Evolutionary conservation across 2,329 filamentous ascomycete species (phyloP).

Genomic region (Aspergillus bombycis): DNA sequence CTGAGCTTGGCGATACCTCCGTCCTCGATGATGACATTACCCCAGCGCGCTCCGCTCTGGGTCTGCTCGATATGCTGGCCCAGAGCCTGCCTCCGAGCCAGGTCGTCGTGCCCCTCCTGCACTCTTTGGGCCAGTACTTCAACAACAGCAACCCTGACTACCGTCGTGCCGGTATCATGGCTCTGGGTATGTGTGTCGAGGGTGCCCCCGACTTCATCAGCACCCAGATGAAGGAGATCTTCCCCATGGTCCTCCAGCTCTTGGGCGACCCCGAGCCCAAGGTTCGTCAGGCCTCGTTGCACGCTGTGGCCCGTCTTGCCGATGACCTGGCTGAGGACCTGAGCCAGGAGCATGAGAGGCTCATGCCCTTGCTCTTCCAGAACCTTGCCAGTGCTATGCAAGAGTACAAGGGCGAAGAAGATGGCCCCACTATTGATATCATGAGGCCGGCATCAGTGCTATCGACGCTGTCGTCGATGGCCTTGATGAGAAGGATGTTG

Average conservation of each 20-base stretch:
- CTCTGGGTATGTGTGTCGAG: constrained; percentile 91
- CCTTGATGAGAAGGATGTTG: constrained; percentile 73
- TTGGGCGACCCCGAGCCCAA: constrained; percentile 80
- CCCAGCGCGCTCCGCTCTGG: constrained; percentile 80
- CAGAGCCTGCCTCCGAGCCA: constrained; percentile 88
- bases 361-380: constrained; percentile 82
- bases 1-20: constrained; percentile 72
- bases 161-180: constrained; percentile 87
- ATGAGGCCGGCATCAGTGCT: constrained; percentile 85
- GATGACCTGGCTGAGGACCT: constrained; percentile 94
- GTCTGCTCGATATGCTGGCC: constrained; percentile 85
- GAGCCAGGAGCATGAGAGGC: constrained; percentile 77
- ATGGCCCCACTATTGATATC: constrained; percentile 79
- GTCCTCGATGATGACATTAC: constrained; percentile 83
- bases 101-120: constrained; percentile 88
- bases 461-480: constrained; percentile 84
- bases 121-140: constrained; percentile 82
- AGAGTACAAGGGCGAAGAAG: constrained; percentile 64
- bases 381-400: constrained; percentile 82
- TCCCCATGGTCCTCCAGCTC: constrained; percentile 81
- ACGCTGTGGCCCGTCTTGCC: constrained; percentile 84
- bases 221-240: constrained; percentile 82
- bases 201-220: constrained; percentile 97
- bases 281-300: constrained; percentile 84
- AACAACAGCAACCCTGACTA: constrained; percentile 73